Conservation (phyloP, 1,139 yeast species). For the Yamadazyma membranifaciens region DNA sequence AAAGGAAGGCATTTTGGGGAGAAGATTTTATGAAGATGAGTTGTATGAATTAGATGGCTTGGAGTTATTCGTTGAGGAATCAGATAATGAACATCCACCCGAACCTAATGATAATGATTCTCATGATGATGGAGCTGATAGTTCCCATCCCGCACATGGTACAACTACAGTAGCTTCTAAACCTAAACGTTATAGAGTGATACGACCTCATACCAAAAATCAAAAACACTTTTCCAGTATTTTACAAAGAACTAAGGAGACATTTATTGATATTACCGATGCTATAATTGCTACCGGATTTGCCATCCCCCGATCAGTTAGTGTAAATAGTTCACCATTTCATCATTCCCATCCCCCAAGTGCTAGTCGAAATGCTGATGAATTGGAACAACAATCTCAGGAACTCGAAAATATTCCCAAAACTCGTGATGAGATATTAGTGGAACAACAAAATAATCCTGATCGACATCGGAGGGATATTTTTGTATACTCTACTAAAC, state of each 20-base stretch:
- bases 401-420: conserved; percentile 7
- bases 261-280: conserved; percentile 49
- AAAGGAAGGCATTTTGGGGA: conserved; percentile 75
- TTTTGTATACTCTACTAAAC: conserved; percentile 57
- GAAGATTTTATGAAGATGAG: conserved; percentile 75
- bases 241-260: conserved; percentile 30
- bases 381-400: background rate
- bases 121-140: conserved; percentile 3
- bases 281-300: conserved; percentile 58
- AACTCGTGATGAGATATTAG: conserved; percentile 3
- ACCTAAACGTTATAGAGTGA: conserved; percentile 8
- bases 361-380: background rate
- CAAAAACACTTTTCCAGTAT: conserved; percentile 12
- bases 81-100: conserved; percentile 12
- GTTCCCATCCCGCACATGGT: background rate
- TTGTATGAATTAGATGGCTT: conserved; percentile 42
- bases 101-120: conserved; percentile 3
- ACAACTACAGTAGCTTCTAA: conserved; percentile 1
- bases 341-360: background rate
- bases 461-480: conserved; percentile 38
- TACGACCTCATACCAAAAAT: conserved; percentile 6
- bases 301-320: conserved; percentile 56
- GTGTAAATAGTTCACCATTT: conserved; percentile 24
- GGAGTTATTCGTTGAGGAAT: conserved; percentile 41
- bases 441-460: conserved; percentile 7